Percentiles rank a stretch among this genome's conserved stretches.
Conservation (phyloP, 2,329 filamentous ascomycete species). For the Epicoccum sorghinum region DNA sequence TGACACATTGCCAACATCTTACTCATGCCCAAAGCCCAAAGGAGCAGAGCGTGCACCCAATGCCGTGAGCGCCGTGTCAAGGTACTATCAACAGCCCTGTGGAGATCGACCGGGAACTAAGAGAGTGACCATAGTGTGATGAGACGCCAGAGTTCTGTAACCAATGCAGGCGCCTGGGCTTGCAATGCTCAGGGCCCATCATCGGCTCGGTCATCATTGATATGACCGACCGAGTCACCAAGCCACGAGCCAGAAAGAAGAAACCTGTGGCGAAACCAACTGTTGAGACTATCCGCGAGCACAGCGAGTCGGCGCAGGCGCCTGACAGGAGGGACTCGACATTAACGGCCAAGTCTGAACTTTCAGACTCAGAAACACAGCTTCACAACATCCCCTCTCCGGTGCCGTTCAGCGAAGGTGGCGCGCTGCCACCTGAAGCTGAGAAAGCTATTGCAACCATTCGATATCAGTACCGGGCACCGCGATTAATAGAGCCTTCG, state of each 20-base stretch:
- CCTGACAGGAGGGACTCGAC: conserved; percentile 6
- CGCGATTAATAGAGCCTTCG: conserved; percentile 34
- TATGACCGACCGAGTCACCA: conserved; percentile 41
- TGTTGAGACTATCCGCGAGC: conserved; percentile 3
- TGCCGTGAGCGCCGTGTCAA: conserved; percentile 45
- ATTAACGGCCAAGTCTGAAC: conserved; percentile 1
- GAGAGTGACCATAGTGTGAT: conserved; percentile 34
- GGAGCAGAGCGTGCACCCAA: conserved; percentile 43
- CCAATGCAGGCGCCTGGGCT: conserved; percentile 36
- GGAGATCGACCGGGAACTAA: conserved; percentile 19
- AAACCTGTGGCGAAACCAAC: conserved; percentile 15
- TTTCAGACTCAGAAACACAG: conserved; percentile 5
- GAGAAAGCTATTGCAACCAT: conserved; percentile 32
- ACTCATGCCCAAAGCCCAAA: conserved; percentile 35
- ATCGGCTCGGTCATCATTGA: conserved; percentile 45
- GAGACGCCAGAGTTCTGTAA: conserved; percentile 39
- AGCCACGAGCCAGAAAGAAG: conserved; percentile 35
- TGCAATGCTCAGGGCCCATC: conserved; percentile 39
- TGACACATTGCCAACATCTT: conserved; percentile 11
- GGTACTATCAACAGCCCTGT: conserved; percentile 23
- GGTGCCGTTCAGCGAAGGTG: neutral
- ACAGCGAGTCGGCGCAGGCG: neutral
- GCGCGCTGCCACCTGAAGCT: conserved; percentile 13
- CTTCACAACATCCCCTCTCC: conserved; percentile 1
- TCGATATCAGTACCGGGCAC: conserved; percentile 32